Evolutionary conservation across 2,329 filamentous ascomycete species (phyloP).

Genomic region (Apiospora pterosperma): DNA sequence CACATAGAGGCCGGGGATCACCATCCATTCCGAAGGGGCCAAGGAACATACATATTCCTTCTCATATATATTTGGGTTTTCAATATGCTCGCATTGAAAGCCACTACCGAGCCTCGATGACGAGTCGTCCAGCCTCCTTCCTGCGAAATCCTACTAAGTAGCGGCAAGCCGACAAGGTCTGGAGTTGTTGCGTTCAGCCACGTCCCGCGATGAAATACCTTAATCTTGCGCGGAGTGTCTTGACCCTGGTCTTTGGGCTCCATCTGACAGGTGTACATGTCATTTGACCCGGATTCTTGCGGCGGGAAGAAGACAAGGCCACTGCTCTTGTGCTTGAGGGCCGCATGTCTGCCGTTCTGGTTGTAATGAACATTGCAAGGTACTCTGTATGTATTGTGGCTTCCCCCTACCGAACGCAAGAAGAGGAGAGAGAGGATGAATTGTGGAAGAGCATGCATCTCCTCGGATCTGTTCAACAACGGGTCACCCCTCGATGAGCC

Average conservation of each 20-base stretch:
- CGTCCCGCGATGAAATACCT: not conserved
- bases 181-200: not conserved
- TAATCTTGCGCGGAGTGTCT: not conserved
- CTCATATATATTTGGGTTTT: not conserved
- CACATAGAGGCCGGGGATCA: not conserved
- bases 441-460: not conserved
- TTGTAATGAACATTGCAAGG: not conserved
- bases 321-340: not conserved
- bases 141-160: not conserved
- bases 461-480: not conserved
- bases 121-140: not conserved
- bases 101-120: not conserved
- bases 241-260: not conserved
- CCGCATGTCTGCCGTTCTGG: not conserved
- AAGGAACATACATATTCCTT: not conserved
- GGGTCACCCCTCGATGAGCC: not conserved
- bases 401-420: not conserved
- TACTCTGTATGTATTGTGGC: not conserved
- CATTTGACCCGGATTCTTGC: not conserved
- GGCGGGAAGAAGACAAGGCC: not conserved
- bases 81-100: not conserved
- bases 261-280: slow-evolving; percentile 2
- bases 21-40: not conserved
- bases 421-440: not conserved
- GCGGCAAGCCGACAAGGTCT: not conserved